These are phyloP conservation scores for Ophiostoma himal-ulmi DNA, from an alignment of 2,329 filamentous ascomycete genomes.

Conservation along the genomic window DNA sequence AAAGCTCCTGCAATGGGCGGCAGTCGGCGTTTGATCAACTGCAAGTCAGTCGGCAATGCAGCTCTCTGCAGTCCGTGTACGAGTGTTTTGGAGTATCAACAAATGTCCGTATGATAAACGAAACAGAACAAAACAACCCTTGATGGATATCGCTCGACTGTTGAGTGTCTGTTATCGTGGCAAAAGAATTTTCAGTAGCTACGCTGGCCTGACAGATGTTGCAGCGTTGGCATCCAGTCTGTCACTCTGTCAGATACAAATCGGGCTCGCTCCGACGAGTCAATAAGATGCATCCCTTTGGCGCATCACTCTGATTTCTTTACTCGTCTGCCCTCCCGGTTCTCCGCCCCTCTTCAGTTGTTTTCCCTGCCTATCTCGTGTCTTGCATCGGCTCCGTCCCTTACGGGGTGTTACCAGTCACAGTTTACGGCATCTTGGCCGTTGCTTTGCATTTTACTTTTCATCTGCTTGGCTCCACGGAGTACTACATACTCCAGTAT, in stretches of 20 bases:
- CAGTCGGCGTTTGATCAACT: neutral
- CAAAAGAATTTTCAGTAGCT: neutral
- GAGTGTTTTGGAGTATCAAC: neutral
- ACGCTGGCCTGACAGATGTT: neutral
- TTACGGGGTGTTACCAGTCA: neutral
- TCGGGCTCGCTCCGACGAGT: neutral
- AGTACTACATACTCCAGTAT: too few relatives aligned
- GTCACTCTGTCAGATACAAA: neutral
- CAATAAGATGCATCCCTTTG: neutral
- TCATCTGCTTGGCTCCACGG: neutral
- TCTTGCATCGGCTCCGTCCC: neutral
- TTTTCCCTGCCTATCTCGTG: neutral
- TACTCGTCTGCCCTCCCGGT: neutral
- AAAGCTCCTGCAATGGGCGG: too few relatives aligned
- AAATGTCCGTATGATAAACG: neutral
- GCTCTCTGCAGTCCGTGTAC: neutral
- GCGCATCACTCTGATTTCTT: neutral
- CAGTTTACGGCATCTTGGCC: conserved; percentile 2
- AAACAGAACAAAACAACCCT: neutral
- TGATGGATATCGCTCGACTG: neutral
- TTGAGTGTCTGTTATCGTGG: neutral
- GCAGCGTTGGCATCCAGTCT: neutral
- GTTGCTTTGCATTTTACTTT: neutral
- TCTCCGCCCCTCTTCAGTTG: neutral
- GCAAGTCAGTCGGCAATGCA: neutral